phyloP scores from a whole-genome alignment of 2,329 filamentous ascomycete genomes.

The Penicillium sp. region DNA sequence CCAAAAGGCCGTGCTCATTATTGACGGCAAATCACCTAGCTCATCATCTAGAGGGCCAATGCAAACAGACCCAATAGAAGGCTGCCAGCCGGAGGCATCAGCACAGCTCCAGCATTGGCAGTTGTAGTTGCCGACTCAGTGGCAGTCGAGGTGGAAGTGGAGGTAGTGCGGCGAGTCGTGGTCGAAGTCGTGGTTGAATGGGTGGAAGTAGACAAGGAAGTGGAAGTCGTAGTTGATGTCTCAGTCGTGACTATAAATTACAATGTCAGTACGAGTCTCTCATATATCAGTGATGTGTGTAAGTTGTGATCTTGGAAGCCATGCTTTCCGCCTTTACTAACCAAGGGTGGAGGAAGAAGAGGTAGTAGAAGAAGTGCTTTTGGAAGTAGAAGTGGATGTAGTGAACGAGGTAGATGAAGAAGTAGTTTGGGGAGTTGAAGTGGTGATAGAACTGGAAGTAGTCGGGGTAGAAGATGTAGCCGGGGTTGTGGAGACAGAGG shows the following conservation, averaged over 20 bases:
- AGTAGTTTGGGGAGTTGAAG: constrained; percentile 1
- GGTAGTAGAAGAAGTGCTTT: constrained; percentile 5
- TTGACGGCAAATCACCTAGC: not conserved
- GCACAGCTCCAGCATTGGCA: constrained; percentile 27
- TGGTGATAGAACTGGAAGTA: constrained; percentile 6
- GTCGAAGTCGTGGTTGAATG: constrained; percentile 20
- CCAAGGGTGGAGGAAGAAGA: constrained; percentile 20
- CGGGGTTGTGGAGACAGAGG: constrained; percentile 16
- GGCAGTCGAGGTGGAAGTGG: constrained; percentile 21
- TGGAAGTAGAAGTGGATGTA: constrained; percentile 9
- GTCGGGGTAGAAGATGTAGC: constrained; percentile 11
- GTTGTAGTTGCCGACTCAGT: constrained; percentile 23
- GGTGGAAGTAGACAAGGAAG: constrained; percentile 16
- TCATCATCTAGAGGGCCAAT: constrained; percentile 22
- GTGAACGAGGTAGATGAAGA: constrained; percentile 11
- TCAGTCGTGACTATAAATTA: constrained; percentile 8
- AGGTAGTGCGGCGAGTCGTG: constrained; percentile 17
- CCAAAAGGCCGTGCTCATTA: not conserved
- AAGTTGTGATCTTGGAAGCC: constrained; percentile 14
- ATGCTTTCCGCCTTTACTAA: constrained; percentile 26
- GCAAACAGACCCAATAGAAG: constrained; percentile 30
- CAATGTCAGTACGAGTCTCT: not conserved
- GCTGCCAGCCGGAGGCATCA: constrained; percentile 32
- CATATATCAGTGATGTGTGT: not conserved
- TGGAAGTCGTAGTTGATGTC: not conserved